Percentiles rank a stretch among this genome's conserved stretches.
These are phyloP conservation scores for Aspergillus cavernicola DNA, from an alignment of 495 filamentous ascomycete species.

Conservation along the genomic window DNA sequence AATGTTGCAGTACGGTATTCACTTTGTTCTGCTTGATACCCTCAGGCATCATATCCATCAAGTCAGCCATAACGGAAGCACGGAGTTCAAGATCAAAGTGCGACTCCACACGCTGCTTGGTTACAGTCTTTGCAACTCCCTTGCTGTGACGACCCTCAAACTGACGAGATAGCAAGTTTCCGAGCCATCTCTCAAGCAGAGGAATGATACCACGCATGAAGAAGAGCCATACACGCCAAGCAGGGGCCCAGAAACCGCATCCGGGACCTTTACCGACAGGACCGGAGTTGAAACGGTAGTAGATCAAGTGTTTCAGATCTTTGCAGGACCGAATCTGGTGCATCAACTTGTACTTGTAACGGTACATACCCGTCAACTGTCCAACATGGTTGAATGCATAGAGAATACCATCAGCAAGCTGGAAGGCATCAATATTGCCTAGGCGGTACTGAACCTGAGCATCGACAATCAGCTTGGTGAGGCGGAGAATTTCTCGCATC, in stretches of 20 bases:
- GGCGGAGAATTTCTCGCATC: slow-evolving; percentile 96
- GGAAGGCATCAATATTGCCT: slow-evolving; percentile 98
- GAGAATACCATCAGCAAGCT: slow-evolving; percentile 95
- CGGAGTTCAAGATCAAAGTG: slow-evolving; percentile 98
- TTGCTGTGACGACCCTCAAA: slow-evolving; percentile 99
- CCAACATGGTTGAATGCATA: slow-evolving; percentile 99
- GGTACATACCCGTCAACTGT: slow-evolving; percentile 98
- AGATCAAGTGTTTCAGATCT: slow-evolving; percentile 98
- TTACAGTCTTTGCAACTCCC: slow-evolving; percentile 98
- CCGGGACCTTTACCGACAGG: slow-evolving; percentile 97
- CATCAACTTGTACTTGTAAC: slow-evolving; percentile 99
- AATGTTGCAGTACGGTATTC: slow-evolving; percentile 94
- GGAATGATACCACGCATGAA: slow-evolving; percentile 99
- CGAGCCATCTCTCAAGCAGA: slow-evolving; percentile 94
- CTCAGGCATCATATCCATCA: slow-evolving; percentile 99
- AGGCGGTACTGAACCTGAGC: slow-evolving; percentile 97
- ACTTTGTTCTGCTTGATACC: slow-evolving; percentile 99
- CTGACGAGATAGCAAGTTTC: slow-evolving; percentile 92
- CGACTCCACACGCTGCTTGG: slow-evolving; percentile 97
- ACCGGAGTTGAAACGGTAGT: slow-evolving; percentile 98
- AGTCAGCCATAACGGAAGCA: slow-evolving; percentile 96
- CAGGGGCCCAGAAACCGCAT: slow-evolving; percentile 98
- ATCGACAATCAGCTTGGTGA: slow-evolving; percentile 98
- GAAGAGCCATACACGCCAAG: slow-evolving; percentile 99
- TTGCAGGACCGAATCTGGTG: slow-evolving; percentile 99